A percentile compares a stretch with the other conserved stretches of the same genome.
Evolutionary conservation across 2,329 filamentous ascomycete species (phyloP).

Genomic region (Epichloe gansuensis): DNA sequence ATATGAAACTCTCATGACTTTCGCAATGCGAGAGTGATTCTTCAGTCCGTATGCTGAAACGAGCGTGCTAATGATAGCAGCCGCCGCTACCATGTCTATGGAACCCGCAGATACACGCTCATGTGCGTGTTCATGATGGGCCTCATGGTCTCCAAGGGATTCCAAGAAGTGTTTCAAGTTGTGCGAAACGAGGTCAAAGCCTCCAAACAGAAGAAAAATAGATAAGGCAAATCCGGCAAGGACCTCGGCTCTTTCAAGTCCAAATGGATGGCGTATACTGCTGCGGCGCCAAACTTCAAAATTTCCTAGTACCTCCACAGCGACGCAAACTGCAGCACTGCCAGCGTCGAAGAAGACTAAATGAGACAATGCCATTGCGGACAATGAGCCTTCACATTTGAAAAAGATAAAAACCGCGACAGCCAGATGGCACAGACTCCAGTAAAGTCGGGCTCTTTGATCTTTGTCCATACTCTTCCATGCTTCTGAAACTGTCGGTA

Average conservation of each 20-base stretch:
- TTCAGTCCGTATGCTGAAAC: constrained; percentile 76
- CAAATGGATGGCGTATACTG: constrained; percentile 87
- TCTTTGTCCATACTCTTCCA: constrained; percentile 81
- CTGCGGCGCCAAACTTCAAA: constrained; percentile 96
- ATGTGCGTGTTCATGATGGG: constrained; percentile 58
- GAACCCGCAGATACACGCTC: constrained; percentile 57
- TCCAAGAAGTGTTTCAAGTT: constrained; percentile 89
- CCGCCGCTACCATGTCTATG: constrained; percentile 67
- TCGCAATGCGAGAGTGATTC: constrained; percentile 86
- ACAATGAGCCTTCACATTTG: constrained; percentile 72
- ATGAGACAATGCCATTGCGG: constrained; percentile 84
- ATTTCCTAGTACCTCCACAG: constrained; percentile 85
- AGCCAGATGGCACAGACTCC: constrained; percentile 79
- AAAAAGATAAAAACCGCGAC: constrained; percentile 79
- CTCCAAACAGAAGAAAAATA: constrained; percentile 93
- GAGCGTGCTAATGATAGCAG: constrained; percentile 71
- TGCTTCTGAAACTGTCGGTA: constrained; percentile 80
- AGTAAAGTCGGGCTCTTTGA: constrained; percentile 70
- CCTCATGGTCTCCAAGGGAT: constrained; percentile 41
- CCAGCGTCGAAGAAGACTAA: constrained; percentile 92
- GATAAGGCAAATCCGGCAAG: constrained; percentile 93
- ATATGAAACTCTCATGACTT: constrained; percentile 76
- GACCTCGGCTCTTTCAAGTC: constrained; percentile 82
- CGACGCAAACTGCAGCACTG: constrained; percentile 80
- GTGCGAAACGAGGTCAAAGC: constrained; percentile 88